A percentile compares a stretch with the other conserved stretches of the same genome.
Conservation (phyloP, 306 rosid species). For the Citrullus mucosospermus region DNA sequence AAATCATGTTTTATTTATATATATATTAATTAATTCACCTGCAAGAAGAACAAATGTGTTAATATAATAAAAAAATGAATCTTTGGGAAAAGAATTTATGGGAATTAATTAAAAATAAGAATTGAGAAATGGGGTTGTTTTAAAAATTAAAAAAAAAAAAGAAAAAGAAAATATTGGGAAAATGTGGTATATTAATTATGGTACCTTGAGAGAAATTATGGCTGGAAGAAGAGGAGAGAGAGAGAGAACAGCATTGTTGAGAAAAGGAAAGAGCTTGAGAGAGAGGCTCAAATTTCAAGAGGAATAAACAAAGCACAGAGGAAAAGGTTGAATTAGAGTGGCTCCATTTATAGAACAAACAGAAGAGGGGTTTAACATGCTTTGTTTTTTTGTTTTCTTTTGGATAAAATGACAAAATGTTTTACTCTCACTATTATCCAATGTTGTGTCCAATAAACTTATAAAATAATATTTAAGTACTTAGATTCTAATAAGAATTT, state of each 20-base stretch:
- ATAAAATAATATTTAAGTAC: too few relatives aligned
- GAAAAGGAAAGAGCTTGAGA: neutral
- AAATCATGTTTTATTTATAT: neutral
- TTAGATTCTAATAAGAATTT: too few relatives aligned
- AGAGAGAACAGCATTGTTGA: conserved; percentile 5
- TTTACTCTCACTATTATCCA: too few relatives aligned
- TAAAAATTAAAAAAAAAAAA: too few relatives aligned
- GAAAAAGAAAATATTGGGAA: neutral
- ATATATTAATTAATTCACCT: neutral
- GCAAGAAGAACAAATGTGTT: neutral
- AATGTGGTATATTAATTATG: neutral
- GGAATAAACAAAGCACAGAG: conserved; percentile 1
- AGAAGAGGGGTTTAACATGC: neutral
- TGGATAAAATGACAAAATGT: neutral
- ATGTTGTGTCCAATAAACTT: too few relatives aligned
- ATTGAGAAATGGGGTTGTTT: neutral
- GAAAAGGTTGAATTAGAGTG: neutral
- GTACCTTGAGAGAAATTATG: neutral
- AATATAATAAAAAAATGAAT: neutral
- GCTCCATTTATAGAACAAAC: conserved; percentile 12
- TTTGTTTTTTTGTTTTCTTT: neutral
- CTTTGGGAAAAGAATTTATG: neutral
- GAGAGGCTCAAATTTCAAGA: neutral
- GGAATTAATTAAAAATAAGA: too few relatives aligned
- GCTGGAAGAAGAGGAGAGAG: neutral